Base-by-base conservation (phyloP, 371 early-diverging fungal species). In the Mucor circinelloides region DNA sequence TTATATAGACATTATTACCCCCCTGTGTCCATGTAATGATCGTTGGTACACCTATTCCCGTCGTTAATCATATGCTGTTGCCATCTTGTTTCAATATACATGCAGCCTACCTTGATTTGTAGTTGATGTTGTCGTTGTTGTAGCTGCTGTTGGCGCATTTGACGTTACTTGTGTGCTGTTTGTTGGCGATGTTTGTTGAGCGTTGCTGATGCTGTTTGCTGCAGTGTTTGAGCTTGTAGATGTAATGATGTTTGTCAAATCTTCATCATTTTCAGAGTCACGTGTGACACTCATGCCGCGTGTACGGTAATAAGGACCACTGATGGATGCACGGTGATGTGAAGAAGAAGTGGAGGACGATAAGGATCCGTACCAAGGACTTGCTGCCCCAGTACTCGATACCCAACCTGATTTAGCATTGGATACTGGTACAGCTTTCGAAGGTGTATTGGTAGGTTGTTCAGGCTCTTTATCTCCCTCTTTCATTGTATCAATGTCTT, bases 11-110 rank as follows among this genome's bases (percentile, higher is more conserved):
- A 59, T 82, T 87, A 17, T 89, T 77, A 21, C 95, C 97, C 21
- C 93, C 94, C 67, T 94, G 93, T 13, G 90, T 86, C 98, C 98
- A 98, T 23, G 89, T 89, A 25, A 97, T 91, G 61, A 97, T 93
- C 15, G 94, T 94, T 0, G 92, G 91, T 44, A 94, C 75, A 23
- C 79, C 83, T 77, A 63, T 30, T 10, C 42, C 21, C 23, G 27
- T 27, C 25, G 6, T 52, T 52, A 13, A 27, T 27, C 17, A 30
- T 9, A 44, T 46, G 44, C 19, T 60, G 27, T 31, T 32, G 4
- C 46, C 6, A 60, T 17, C 42, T 12, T 42, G n/a, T 21, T 60
- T 30, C 57, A 27, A 46, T 9, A 10, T 46, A 19, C 31, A 17
- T 31, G 19, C 3, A 34, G 8, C 56, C 31, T 60, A 63, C 64